phyloP scores from a whole-genome alignment of 2,329 filamentous ascomycete genomes.

The Cyphellophora attinorum region DNA sequence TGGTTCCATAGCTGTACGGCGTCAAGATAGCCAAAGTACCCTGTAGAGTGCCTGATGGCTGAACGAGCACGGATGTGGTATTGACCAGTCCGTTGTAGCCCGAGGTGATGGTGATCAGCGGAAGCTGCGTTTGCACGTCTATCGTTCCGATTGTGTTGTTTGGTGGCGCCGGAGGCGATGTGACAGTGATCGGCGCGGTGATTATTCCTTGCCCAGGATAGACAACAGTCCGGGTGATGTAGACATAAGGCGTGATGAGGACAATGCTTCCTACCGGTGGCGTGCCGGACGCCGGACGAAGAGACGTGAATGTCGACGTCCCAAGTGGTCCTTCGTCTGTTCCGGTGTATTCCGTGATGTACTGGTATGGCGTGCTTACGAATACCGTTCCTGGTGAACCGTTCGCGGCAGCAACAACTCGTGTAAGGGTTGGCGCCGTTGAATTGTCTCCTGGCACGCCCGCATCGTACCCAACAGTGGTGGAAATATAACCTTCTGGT shows the following conservation, averaged over 20 bases:
- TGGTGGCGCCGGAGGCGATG: background rate
- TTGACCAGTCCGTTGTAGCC: background rate
- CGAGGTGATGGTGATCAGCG: background rate
- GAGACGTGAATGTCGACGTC: background rate
- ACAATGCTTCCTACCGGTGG: background rate
- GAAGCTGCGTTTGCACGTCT: background rate
- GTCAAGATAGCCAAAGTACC: background rate
- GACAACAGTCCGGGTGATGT: background rate
- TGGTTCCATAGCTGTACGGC: background rate
- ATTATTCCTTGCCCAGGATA: background rate
- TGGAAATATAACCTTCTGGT: background rate
- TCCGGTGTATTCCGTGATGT: background rate
- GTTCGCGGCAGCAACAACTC: background rate
- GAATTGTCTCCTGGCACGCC: background rate
- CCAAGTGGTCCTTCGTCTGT: constrained; percentile 2
- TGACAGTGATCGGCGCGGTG: background rate
- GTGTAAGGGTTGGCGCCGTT: background rate
- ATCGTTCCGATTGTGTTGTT: background rate
- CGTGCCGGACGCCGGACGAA: background rate
- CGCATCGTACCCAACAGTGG: background rate
- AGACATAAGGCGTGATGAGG: constrained; percentile 1
- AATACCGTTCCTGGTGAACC: background rate
- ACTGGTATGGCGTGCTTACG: background rate
- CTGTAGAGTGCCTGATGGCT: background rate
- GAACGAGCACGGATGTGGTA: background rate